Conservation (phyloP, 2,329 filamentous ascomycete species). For the Mollisia scopiformis region DNA sequence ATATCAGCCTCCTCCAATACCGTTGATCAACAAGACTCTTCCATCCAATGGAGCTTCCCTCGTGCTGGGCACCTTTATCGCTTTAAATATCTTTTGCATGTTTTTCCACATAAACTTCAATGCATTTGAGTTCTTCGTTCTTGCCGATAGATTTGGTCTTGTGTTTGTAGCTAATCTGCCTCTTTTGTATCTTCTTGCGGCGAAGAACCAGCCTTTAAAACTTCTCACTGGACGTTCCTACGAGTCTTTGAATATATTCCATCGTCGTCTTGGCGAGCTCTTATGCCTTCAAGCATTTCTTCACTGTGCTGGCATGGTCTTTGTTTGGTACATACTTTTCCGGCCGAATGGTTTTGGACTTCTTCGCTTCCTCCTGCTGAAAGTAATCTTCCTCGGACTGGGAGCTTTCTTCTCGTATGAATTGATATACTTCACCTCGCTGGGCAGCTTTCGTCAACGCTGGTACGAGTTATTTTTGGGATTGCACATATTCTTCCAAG, state of each 20-base stretch:
- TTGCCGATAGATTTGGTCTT: constrained; percentile 40
- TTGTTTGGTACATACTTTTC: constrained; percentile 56
- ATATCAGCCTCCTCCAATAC: constrained; percentile 60
- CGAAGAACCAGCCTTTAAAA: constrained; percentile 68
- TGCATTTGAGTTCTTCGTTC: constrained; percentile 55
- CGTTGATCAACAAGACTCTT: constrained; percentile 57
- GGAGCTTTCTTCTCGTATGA: constrained; percentile 61
- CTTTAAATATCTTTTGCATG: constrained; percentile 60
- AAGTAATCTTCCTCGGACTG: constrained; percentile 56
- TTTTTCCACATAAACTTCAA: constrained; percentile 54
- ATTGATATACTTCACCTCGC: constrained; percentile 62
- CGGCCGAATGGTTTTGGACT: constrained; percentile 52
- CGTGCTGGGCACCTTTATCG: constrained; percentile 52
- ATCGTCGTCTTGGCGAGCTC: constrained; percentile 64
- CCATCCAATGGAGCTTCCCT: constrained; percentile 60
- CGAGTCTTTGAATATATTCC: constrained; percentile 67
- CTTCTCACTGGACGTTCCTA: constrained; percentile 66
- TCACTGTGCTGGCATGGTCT: constrained; percentile 57
- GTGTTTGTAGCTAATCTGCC: constrained; percentile 52
- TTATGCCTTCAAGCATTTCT: constrained; percentile 62
- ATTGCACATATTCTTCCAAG: constrained; percentile 59
- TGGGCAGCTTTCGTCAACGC: constrained; percentile 59
- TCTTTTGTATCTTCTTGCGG: constrained; percentile 63
- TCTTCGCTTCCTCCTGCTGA: constrained; percentile 51
- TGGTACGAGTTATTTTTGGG: constrained; percentile 68